Evolutionary conservation across 192 early-diverging fungal species (phyloP), one percentile per base, ranked within the genome.

Genomic region (Oehlia diaphana): DNA sequence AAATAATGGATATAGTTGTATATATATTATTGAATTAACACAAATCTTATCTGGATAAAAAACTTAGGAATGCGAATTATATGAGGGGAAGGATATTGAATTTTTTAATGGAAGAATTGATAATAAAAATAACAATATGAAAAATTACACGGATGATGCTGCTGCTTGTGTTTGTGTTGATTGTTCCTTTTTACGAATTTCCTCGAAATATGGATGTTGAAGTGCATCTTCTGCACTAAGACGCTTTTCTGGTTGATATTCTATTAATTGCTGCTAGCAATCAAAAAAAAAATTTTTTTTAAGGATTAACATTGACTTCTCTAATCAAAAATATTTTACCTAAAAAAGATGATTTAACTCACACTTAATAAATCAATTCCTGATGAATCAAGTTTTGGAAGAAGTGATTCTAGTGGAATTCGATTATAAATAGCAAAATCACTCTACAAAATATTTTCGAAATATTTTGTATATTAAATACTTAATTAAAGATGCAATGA

Each of bases 281-380:
- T 2, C 4, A 7, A 58, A 19, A 0, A 58, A 19, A 58, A 58
- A 21, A 7, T 1, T 58, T 7, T 58, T 31, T 58, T 58, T 58
- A 16, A 16, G 19, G 64, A 26, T 33, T 63, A 64, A 37, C 53
- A 26, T 47, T 9, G 5, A 53, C 13, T 72, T 19, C 3, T 44
- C 26, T 12, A 76, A 63, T 26, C 26, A 61, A 35, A 28, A 58
- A 74, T 19, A 9, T 10, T 74, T 58, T 16, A 33, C 31, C 2
- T 31, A 13, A 58, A 10, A 21, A 42, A 53, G 50, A 64, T 9
- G n/a, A 28, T 33, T 21, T 9, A 65, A 80, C 83, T 84, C 86
- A 89, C 89, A 78, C 83, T 85, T 82, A 99, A 88, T 81, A 99
- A 85, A 80, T 98, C 94, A 50, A 98, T 92, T 53, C 97, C 97